phyloP scores from a whole-genome alignment of 768 basidiomycete genomes.

The Lyophyllum atratum region DNA sequence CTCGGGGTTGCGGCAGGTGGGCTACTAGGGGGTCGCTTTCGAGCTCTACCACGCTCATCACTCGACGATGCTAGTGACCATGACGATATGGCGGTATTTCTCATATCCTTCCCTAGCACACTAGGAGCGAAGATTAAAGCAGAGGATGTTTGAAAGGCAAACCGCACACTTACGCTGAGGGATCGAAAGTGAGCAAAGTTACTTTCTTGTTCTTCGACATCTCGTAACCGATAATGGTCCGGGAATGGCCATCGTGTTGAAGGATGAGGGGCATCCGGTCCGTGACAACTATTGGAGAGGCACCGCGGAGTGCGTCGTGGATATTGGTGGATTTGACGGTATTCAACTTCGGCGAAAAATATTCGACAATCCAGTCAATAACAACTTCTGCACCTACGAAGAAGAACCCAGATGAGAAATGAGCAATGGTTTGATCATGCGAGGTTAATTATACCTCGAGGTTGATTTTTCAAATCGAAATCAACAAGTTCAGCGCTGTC shows the following conservation, averaged over 20 bases:
- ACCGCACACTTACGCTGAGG: conserved; percentile 52
- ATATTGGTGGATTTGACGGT: conserved; percentile 34
- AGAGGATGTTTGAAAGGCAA: not conserved
- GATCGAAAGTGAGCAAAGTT: conserved; percentile 79
- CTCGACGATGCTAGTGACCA: not conserved
- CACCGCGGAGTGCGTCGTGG: conserved; percentile 53
- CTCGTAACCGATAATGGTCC: conserved; percentile 85
- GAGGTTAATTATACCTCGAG: conserved; percentile 38
- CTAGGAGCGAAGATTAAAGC: conserved; percentile 7
- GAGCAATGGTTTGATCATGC: not conserved
- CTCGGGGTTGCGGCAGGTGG: conserved; percentile 5
- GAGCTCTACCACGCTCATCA: not conserved
- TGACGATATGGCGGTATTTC: conserved; percentile 11
- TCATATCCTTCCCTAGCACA: conserved; percentile 1
- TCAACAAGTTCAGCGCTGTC: conserved; percentile 64
- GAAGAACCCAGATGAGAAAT: conserved; percentile 26
- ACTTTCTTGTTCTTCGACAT: conserved; percentile 53
- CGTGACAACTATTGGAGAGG: conserved; percentile 55
- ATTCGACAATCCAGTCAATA: conserved; percentile 72
- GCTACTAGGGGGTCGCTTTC: conserved; percentile 5
- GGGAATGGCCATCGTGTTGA: conserved; percentile 85
- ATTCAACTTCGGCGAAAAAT: conserved; percentile 51
- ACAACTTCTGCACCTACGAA: conserved; percentile 47
- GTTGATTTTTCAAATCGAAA: conserved; percentile 49
- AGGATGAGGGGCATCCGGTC: conserved; percentile 80